Evolutionary conservation across 164 flowering plant genomes (phyloP), one percentile per base, ranked within the genome.

Genomic region (Pachysandra terminalis): DNA sequence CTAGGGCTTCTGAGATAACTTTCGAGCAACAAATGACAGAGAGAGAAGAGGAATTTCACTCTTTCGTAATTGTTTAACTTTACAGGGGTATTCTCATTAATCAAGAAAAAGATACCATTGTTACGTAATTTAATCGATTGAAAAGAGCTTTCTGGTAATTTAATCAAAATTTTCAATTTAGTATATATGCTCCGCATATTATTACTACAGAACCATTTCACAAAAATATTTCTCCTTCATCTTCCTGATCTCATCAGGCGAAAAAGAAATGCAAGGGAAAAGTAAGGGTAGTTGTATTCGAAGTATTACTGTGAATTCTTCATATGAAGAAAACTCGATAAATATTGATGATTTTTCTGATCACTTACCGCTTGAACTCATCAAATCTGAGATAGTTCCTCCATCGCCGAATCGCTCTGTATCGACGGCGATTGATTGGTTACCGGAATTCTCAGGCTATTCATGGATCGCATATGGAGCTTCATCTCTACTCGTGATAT

Each of bases 391-490:
- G 40, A 60, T 60, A 12, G 67, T 89, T 63, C 92, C 98, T 9
- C 85, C 97, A 3, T 74, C 87, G 0, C 96, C 96, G 41, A 84
- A 68, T 68, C 78, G 75, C 52, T 75, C 84, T 12, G 55, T 64
- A 5, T 79, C 87, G 35, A 69, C 84, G 35, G 68, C 84, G 55
- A 63, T 85, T 63, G 99, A 90, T 73, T 88, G 86, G 81, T 56
- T 88, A 15, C 89, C 78, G 8, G 87, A 88, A 71, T 90, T 89
- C 73, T 66, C 78, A 58, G 92, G 91, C 8, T 78, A 83, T 82
- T 77, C 97, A 77, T 93, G 99, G 99, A 74, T 96, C 71, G 93
- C 93, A 6, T 96, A 91, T 68, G 97, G 89, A 59, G 90, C 96
- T 51, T 80, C 96, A 22, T 86, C 97, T 59, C 89, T 91, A 21